Evolutionary conservation across 345 rosid species (phyloP).

Genomic region (Hibiscus syriacus): DNA sequence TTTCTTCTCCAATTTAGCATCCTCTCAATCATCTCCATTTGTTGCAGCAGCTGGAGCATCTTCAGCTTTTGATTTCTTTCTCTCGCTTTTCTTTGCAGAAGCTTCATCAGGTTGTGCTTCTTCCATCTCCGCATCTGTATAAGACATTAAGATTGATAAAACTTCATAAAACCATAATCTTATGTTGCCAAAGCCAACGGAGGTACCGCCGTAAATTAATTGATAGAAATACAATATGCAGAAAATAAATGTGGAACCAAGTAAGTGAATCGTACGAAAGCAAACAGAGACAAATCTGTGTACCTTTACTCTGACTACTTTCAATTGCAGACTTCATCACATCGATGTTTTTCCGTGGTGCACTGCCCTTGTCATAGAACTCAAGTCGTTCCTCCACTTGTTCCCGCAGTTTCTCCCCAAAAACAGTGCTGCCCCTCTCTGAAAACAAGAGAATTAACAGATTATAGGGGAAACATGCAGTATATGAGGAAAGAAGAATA

Average conservation of each 20-base stretch:
- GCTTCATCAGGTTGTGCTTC: conserved; percentile 31
- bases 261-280: not conserved
- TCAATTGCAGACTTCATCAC: conserved; percentile 85
- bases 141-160: not conserved
- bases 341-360: conserved; percentile 92
- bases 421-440: conserved; percentile 56
- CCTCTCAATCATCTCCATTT: conserved; percentile 19
- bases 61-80: conserved; percentile 43
- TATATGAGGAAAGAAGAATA: not conserved
- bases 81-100: conserved; percentile 53
- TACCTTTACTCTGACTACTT: conserved; percentile 47
- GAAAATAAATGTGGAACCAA: not conserved
- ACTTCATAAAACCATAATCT: no score
- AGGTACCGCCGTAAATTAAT: no score
- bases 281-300: not conserved
- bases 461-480: not conserved
- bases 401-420: conserved; percentile 83
- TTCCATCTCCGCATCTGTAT: conserved; percentile 37
- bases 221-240: no score
- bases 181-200: no score
- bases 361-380: conserved; percentile 89
- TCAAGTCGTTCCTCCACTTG: conserved; percentile 89
- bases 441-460: conserved; percentile 1
- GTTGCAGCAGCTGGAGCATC: conserved; percentile 12
- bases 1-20: conserved; percentile 39